Percentiles rank a stretch among this genome's conserved stretches.
Evolutionary conservation across 345 rosid genomes (phyloP).

Genomic region (Boechera divaricarpa): DNA sequence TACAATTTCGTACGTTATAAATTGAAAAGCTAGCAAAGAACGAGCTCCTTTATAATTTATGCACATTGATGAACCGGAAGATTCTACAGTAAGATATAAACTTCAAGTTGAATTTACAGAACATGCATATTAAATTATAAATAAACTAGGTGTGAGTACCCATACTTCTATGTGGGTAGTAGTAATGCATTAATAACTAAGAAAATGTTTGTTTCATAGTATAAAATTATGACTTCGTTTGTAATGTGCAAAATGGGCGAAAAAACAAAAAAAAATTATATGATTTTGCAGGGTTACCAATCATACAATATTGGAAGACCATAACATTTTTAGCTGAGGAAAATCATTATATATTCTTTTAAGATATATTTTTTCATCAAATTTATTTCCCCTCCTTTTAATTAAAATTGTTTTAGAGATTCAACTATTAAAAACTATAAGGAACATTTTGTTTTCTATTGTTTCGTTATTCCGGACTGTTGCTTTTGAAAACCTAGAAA

Average conservation of each 20-base stretch:
- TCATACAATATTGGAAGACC: too few species aligned
- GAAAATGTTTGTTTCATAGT: background rate
- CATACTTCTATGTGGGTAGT: conserved; percentile 37
- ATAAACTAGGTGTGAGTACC: conserved; percentile 29
- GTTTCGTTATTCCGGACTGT: too few species aligned
- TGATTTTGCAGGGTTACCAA: too few species aligned
- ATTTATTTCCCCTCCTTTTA: too few species aligned
- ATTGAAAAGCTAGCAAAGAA: background rate
- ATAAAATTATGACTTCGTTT: background rate
- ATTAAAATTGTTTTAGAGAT: too few species aligned
- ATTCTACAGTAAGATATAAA: conserved; percentile 7
- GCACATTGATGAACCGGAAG: background rate
- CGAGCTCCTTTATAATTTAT: background rate
- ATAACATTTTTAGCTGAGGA: too few species aligned
- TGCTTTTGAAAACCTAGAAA: too few species aligned
- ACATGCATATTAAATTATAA: conserved; percentile 36
- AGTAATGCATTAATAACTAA: background rate
- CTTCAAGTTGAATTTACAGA: conserved; percentile 20
- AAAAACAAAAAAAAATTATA: background rate
- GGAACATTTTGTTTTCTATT: too few species aligned
- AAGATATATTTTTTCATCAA: too few species aligned
- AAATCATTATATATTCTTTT: too few species aligned
- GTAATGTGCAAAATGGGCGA: conserved; percentile 30
- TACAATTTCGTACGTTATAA: background rate
- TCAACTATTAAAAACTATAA: too few species aligned